Evolutionary conservation across 2,329 filamentous ascomycete species (phyloP).

Genomic region (Pseudocercospora fijiensis): DNA sequence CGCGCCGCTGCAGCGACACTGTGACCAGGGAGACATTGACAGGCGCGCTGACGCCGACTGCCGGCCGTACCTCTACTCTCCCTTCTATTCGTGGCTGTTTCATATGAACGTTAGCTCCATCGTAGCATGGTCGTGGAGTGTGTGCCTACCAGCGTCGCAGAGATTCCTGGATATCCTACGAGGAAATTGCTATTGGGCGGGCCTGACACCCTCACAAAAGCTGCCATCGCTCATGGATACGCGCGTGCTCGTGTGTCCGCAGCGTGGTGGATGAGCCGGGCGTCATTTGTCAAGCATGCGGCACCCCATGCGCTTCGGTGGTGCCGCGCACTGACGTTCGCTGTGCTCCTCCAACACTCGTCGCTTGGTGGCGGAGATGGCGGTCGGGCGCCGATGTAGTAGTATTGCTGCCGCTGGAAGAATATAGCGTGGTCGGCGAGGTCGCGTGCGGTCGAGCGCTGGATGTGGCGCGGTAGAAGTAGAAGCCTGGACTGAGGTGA

Average conservation of each 20-base stretch:
- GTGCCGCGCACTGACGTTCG: slow-evolving; percentile 1
- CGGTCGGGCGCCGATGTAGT: not conserved
- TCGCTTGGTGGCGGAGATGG: not conserved
- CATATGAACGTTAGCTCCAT: slow-evolving; percentile 12
- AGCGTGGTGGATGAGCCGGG: slow-evolving; percentile 20
- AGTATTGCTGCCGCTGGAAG: not conserved
- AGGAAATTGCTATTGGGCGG: slow-evolving; percentile 96
- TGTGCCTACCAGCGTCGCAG: slow-evolving; percentile 82
- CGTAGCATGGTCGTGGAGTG: not conserved
- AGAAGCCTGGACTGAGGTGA: not conserved
- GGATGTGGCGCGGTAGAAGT: not conserved
- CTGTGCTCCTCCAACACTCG: slow-evolving; percentile 3
- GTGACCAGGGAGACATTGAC: slow-evolving; percentile 90
- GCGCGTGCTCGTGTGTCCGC: slow-evolving; percentile 9
- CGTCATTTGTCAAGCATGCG: slow-evolving; percentile 25
- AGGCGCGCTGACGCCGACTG: slow-evolving; percentile 79
- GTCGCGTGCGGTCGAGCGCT: not conserved
- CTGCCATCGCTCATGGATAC: slow-evolving; percentile 47
- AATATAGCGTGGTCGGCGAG: not conserved
- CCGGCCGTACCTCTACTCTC: slow-evolving; percentile 92
- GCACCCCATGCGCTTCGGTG: slow-evolving; percentile 10
- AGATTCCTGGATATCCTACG: slow-evolving; percentile 96
- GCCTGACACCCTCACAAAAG: slow-evolving; percentile 92
- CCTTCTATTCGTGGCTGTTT: slow-evolving; percentile 89
- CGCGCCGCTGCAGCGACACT: slow-evolving; percentile 87